A percentile compares a stretch with the other conserved stretches of the same genome.
Evolutionary conservation across 1,139 yeast genomes (phyloP).

Genomic region (Spathaspora sp.): DNA sequence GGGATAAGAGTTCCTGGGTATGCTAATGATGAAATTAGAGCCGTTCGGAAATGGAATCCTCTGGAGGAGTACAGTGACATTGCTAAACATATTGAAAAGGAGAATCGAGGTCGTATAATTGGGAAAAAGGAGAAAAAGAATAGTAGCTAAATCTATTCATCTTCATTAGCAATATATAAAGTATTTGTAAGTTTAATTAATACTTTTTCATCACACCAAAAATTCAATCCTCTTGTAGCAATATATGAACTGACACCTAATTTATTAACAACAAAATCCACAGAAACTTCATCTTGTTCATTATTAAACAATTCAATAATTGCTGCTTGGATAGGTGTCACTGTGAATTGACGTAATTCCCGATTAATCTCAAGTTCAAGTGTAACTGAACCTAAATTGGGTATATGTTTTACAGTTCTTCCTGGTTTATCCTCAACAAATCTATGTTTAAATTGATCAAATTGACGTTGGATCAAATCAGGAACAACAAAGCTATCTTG

Average conservation of each 20-base stretch:
- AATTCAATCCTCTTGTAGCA: conserved; percentile 43
- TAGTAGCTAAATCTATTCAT: conserved; percentile 5
- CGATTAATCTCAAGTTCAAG: conserved; percentile 57
- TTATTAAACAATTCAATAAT: conserved; percentile 57
- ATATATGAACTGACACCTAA: conserved; percentile 39
- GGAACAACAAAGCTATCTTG: conserved; percentile 50
- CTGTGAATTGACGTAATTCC: conserved; percentile 40
- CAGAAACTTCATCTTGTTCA: conserved; percentile 23
- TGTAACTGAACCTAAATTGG: conserved; percentile 62
- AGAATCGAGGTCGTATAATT: conserved; percentile 1
- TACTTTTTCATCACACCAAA: conserved; percentile 58
- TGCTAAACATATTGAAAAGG: conserved; percentile 18
- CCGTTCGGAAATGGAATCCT: conserved; percentile 80
- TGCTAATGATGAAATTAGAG: conserved; percentile 85
- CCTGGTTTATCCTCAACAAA: conserved; percentile 53
- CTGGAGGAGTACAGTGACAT: conserved; percentile 70
- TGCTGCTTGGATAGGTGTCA: conserved; percentile 70
- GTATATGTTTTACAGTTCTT: conserved; percentile 57
- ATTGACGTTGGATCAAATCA: conserved; percentile 27
- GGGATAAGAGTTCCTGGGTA: conserved; percentile 93
- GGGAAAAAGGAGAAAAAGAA: conserved; percentile 6
- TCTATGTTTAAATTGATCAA: conserved; percentile 42
- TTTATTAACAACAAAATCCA: conserved; percentile 23
- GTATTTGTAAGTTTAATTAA: conserved; percentile 36
- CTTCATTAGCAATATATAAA: conserved; percentile 21